Base-by-base conservation (phyloP, 768 basidiomycete species). In the Nidularia sp. region DNA sequence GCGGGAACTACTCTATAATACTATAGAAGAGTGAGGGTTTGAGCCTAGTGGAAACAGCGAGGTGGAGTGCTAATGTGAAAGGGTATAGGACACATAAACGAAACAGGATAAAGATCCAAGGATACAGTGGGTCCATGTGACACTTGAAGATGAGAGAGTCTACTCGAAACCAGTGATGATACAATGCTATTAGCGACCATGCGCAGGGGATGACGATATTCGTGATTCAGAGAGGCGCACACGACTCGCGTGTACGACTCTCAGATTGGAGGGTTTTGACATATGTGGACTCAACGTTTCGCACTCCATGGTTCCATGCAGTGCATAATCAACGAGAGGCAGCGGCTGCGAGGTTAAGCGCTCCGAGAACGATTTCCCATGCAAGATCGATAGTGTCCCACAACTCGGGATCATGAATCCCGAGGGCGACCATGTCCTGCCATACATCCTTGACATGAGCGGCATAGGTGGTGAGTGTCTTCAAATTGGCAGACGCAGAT, bases 301-400 rank as follows among this genome's bases (percentile, higher is more conserved):
- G 25, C 25, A 29, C 25, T 29, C 25, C 15, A 41, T 41, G 39
- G 39, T 41, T 41, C 22, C 29, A 13, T 15, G 45, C 12, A 3
- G 45, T 15, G n/a, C 25, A 10, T 3, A 3, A 18, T 12, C n/a
- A 46, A 3, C 25, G 45, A 10, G 9, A 25, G 50, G 60, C 66
- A 34, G 68, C 63, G 34, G 74, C 73, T 34, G 76, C 77, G 47
- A 79, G 61, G 59, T 77, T 78, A 56, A 82, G 70, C 1, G 79
- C 78, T 35, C 78, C 78, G 43, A 81, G 73, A 43, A 90, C 76
- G 60, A 91, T 77, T 61, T 88, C 86, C 87, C 89, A 93, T 18
- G 88, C 87, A 56, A 86, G 78, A 59, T 90, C 85, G 57, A 93
- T 70, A 33, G 81, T 81, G 50, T 83, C 81, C 91, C 90, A 93